Evolutionary conservation across 1,139 yeast species (phyloP).

Genomic region (Lodderomyces elongisporus): DNA sequence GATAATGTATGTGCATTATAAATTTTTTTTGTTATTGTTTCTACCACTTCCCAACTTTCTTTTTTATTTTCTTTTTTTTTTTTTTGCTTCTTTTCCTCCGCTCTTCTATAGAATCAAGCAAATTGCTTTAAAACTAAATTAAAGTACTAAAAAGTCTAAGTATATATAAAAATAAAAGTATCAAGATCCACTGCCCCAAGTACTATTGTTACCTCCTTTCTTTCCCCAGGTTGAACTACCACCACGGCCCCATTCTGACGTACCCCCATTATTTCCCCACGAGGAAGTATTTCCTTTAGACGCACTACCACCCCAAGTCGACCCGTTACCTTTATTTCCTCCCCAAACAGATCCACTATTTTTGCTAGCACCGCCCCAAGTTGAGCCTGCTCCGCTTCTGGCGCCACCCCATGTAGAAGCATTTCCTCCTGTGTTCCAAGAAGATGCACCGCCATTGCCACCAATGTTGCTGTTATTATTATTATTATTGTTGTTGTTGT

Average conservation of each 20-base stretch:
- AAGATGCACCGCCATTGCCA: constrained; percentile 17
- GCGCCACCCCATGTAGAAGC: constrained; percentile 17
- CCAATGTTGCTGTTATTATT: constrained; percentile 21
- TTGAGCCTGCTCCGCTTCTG: constrained; percentile 18
- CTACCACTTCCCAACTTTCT: too few species aligned
- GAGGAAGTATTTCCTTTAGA: constrained; percentile 28
- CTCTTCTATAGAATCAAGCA: too few species aligned
- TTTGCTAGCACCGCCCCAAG: constrained; percentile 20
- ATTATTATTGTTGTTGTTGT: constrained; percentile 24
- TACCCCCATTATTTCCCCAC: too few species aligned
- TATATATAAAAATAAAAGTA: too few species aligned
- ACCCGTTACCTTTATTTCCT: constrained; percentile 23
- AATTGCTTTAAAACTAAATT: too few species aligned
- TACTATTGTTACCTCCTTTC: constrained; percentile 14
- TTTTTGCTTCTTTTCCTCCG: too few species aligned
- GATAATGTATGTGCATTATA: neutral
- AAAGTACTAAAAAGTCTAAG: too few species aligned
- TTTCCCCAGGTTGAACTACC: constrained; percentile 34
- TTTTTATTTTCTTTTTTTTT: too few species aligned
- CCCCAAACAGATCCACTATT: constrained; percentile 27
- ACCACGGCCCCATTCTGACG: too few species aligned
- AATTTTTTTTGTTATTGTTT: too few species aligned
- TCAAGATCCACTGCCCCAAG: constrained; percentile 17
- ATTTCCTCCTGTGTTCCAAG: constrained; percentile 16
- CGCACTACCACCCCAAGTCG: constrained; percentile 19